phyloP scores from a whole-genome alignment of 805 yeast genomes.

The Zygoascus bituminiphila region DNA sequence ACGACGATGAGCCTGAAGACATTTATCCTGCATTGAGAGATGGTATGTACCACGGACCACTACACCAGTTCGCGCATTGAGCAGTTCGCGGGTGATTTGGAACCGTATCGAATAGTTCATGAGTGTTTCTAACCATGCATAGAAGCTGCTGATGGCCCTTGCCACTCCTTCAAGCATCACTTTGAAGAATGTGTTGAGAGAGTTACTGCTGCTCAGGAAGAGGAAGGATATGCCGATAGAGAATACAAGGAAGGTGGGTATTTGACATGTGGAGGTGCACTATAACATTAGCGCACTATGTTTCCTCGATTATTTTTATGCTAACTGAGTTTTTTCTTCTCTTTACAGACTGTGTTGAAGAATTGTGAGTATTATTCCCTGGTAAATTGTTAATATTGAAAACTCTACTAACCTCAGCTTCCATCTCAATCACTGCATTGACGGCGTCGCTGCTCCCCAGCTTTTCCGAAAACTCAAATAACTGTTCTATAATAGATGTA shows the following conservation, averaged over 20 bases:
- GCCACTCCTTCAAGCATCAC: slow-evolving; percentile 75
- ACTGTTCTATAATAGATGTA: neutral
- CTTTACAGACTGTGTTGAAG: slow-evolving; percentile 79
- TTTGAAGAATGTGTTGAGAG: slow-evolving; percentile 92
- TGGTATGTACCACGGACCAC: slow-evolving; percentile 21
- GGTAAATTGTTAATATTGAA: neutral
- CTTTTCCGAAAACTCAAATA: slow-evolving; percentile 80
- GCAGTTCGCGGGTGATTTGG: too few species aligned
- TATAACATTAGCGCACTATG: slow-evolving; percentile 6
- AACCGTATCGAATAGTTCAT: too few species aligned
- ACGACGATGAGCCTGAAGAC: slow-evolving; percentile 62
- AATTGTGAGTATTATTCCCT: slow-evolving; percentile 39
- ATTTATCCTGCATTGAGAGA: slow-evolving; percentile 55
- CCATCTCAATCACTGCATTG: slow-evolving; percentile 90
- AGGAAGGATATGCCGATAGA: slow-evolving; percentile 70
- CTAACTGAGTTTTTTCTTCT: slow-evolving; percentile 1
- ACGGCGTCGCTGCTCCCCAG: slow-evolving; percentile 86
- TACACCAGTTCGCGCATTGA: neutral
- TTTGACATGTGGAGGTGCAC: slow-evolving; percentile 1
- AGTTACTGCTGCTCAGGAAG: slow-evolving; percentile 81
- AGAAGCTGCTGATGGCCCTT: slow-evolving; percentile 63
- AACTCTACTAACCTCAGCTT: slow-evolving; percentile 33
- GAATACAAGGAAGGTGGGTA: slow-evolving; percentile 59
- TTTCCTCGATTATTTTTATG: neutral
- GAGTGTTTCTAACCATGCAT: too few species aligned